Conservation (phyloP, 1,284 basidiomycete species). For the Microbotryomycetes sp. region DNA sequence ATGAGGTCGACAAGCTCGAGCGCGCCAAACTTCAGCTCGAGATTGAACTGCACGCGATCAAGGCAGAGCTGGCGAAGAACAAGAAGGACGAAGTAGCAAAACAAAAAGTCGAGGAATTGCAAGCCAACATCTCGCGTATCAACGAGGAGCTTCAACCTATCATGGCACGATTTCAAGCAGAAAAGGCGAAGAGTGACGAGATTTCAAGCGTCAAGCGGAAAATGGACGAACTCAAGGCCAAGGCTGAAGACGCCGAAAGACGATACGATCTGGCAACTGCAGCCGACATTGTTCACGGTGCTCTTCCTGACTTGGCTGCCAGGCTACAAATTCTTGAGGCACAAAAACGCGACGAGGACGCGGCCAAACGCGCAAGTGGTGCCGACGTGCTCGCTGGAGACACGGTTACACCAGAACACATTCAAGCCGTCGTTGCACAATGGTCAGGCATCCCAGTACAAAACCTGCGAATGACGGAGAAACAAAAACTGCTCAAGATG, state of each 20-base stretch:
- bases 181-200: slow-evolving; percentile 79
- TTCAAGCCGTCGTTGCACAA: slow-evolving; percentile 50
- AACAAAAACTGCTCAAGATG: slow-evolving; percentile 47
- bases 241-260: slow-evolving; percentile 90
- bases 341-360: slow-evolving; percentile 45
- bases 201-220: slow-evolving; percentile 69
- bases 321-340: slow-evolving; percentile 53
- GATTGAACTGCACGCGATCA: slow-evolving; percentile 90
- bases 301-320: slow-evolving; percentile 80
- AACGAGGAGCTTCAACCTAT: slow-evolving; percentile 87
- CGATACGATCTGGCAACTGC: slow-evolving; percentile 61
- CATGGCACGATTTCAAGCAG: slow-evolving; percentile 79
- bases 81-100: slow-evolving; percentile 83
- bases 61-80: slow-evolving; percentile 46
- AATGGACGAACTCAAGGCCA: slow-evolving; percentile 86
- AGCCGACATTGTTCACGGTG: slow-evolving; percentile 77
- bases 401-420: slow-evolving; percentile 46
- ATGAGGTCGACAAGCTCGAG: slow-evolving; percentile 91
- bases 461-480: slow-evolving; percentile 36
- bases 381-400: slow-evolving; percentile 37
- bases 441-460: slow-evolving; percentile 47
- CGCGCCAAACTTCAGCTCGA: slow-evolving; percentile 85
- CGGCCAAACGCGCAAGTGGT: slow-evolving; percentile 39
- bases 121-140: slow-evolving; percentile 73
- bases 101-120: slow-evolving; percentile 69